Evolutionary conservation across 2,329 filamentous ascomycete genomes (phyloP), one percentile per base, ranked within the genome.

Genomic region (Hypoxylon sp.): DNA sequence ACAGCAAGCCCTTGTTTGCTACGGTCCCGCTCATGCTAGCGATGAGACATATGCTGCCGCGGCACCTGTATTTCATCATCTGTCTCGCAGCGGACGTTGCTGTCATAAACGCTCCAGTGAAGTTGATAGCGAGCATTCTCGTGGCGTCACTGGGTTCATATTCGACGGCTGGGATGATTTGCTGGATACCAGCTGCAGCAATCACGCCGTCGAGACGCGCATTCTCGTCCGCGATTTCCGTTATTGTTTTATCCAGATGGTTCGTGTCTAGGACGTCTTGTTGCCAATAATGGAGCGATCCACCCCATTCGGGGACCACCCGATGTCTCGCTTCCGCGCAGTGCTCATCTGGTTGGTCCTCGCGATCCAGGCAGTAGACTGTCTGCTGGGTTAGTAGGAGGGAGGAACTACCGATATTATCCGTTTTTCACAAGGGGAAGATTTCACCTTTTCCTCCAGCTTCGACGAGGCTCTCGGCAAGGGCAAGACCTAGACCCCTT

Each of bases 401-500:
- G 6, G 31, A 48, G 4, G 13, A 17, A 46, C 17, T 29, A 3
- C n/a, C 19, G 6, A 32, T 6, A 10, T 13, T 42, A 24, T 24
- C 19, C 13, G 19, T 31, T 42, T 42, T 24, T 44, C 6, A 44
- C 3, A 10, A 27, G 54, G 10, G 27, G 6, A 42, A 21, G 3
- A 42, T 3, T 19, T 63, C 73, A 88, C 87, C 86, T 73, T 82
- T 92, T 47, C 91, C 92, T 29, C 92, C 92, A 17, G 91, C 92
- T 78, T 94, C 91, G 15, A 92, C 82, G 19, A 94, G 80, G 1
- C 89, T 91, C 74, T 94, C 91, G 2, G 91, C 87, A 74, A 93
- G 88, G 8, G 90, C 88, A 21, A 94, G 81, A n/a, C 92, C 92
- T 13, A 94, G 84, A 0, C 92, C 92, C 66, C 89, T 85, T 2